Evolutionary conservation across 805 yeast species (phyloP).

Genomic region (Suhomyces faveliae): DNA sequence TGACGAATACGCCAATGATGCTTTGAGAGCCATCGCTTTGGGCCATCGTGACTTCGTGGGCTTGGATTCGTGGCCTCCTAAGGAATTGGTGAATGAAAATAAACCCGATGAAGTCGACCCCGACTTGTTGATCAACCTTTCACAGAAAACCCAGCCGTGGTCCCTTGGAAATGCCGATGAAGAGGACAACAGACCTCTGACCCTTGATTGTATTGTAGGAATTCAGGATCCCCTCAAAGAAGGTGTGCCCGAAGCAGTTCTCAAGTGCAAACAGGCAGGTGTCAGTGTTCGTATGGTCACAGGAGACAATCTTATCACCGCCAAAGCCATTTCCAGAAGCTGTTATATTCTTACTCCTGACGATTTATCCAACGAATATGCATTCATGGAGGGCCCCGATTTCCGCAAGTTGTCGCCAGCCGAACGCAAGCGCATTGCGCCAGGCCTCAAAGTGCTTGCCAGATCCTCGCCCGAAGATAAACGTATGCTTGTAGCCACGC

Average conservation of each 20-base stretch:
- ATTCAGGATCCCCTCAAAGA: conserved; percentile 91
- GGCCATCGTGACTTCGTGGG: conserved; percentile 71
- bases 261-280: conserved; percentile 84
- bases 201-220: conserved; percentile 78
- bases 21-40: conserved; percentile 84
- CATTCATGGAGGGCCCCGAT: conserved; percentile 90
- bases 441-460: conserved; percentile 79
- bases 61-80: conserved; percentile 65
- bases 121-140: conserved; percentile 22
- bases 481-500: conserved; percentile 75
- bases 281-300: conserved; percentile 97
- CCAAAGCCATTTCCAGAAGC: conserved; percentile 81
- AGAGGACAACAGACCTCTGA: conserved; percentile 26
- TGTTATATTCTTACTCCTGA: conserved; percentile 72
- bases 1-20: conserved; percentile 65
- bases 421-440: conserved; percentile 63
- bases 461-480: conserved; percentile 97
- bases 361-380: conserved; percentile 49
- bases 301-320: conserved; percentile 92
- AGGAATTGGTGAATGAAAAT: conserved; percentile 32
- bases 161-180: background rate
- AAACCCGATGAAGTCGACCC: conserved; percentile 42
- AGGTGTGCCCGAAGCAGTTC: conserved; percentile 88
- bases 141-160: background rate
- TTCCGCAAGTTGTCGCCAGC: conserved; percentile 65